Base-by-base conservation (phyloP, 257 asterid genomes). In the Ilex asprella region DNA sequence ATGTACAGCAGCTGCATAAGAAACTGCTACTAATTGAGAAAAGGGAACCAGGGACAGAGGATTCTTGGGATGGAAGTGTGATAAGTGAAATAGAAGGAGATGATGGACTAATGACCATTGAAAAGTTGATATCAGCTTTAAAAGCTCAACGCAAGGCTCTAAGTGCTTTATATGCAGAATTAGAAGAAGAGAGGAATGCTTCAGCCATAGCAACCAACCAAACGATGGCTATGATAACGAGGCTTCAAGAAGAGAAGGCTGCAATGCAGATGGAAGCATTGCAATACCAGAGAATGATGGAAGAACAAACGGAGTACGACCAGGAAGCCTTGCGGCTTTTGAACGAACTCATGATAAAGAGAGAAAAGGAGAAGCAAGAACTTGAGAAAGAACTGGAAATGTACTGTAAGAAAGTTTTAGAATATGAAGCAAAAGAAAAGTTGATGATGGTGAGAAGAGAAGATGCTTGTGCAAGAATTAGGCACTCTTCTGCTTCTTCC, bases 241-340 rank as follows among this genome's bases (percentile, higher is more conserved):
- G 52, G 52, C 52, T 46, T 10, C 52, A 46, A 14, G 52, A 46
- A 46, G 52, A 46, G 13, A 46, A 46, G 52, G 52, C 52, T 4
- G 52, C 52, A 46, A 46, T 46, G 52, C 52, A 46, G 52, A 46
- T 46, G 52, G 52, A 46, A 46, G 52, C 52, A 10, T 46, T 46
- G n/a, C 52, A 46, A 46, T 46, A 46, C 52, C 52, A 46, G n/a
- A 10, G 52, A 46, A 46, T 46, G 52, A 46, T 46, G 52, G 52
- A 46, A 46, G 52, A 46, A 14, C 52, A 46, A 11, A 4, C 52
- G 4, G 52, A 46, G n/a, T 46, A 46, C 10, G 52, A 46, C 10
- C 52, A 46, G n/a, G 52, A 46, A 46, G 52, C 52, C 4, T 46
- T 46, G 52, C 52, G 1, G 52, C 52, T 46, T 10, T 46, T 46